Evolutionary conservation across 75 land plant genomes (phyloP).

Genomic region (Pseudotsuga menziesii): DNA sequence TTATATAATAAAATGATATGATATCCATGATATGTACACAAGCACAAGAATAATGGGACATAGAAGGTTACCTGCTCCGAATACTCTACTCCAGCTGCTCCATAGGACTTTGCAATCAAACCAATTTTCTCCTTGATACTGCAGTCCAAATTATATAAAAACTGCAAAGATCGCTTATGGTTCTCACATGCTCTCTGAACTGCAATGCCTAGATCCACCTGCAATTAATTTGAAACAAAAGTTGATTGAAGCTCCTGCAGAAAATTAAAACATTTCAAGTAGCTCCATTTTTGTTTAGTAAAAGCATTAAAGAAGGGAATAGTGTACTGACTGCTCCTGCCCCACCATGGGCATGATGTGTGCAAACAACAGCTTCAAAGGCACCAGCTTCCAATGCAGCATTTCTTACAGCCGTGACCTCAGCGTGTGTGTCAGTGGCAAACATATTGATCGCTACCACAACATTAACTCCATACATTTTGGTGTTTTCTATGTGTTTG

Average conservation of each 20-base stretch:
- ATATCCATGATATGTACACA: not conserved
- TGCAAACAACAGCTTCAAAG: constrained; percentile 91
- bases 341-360: constrained; percentile 97
- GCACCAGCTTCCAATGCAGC: constrained; percentile 94
- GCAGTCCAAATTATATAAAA: constrained; percentile 78
- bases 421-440: constrained; percentile 81
- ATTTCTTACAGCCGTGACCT: constrained; percentile 69
- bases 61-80: constrained; percentile 66
- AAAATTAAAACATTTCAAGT: too few species aligned
- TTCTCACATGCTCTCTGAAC: constrained; percentile 95
- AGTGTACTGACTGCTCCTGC: constrained; percentile 80
- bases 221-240: constrained; percentile 14
- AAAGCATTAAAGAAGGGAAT: too few species aligned
- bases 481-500: constrained; percentile 81
- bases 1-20: not conserved
- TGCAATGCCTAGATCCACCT: constrained; percentile 93
- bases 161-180: constrained; percentile 53
- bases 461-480: constrained; percentile 86
- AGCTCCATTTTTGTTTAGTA: too few species aligned
- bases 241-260: not conserved
- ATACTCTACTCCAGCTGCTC: constrained; percentile 90
- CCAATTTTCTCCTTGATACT: constrained; percentile 94
- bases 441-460: constrained; percentile 93
- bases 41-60: not conserved
- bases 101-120: constrained; percentile 89